Conservation (phyloP, 768 basidiomycete species). For the Leccinum incarnatum region DNA sequence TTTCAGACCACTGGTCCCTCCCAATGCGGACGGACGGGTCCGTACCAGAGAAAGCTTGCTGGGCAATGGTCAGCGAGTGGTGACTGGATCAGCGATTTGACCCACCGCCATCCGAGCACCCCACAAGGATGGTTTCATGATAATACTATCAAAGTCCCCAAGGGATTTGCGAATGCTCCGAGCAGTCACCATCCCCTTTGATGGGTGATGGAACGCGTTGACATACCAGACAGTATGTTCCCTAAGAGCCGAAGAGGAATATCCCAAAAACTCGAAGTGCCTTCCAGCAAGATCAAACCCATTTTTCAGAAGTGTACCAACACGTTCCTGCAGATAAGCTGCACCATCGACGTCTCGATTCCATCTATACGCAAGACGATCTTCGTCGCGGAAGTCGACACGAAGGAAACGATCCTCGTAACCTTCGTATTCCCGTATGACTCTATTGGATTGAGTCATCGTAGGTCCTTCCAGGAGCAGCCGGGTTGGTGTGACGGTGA, state of each 20-base stretch:
- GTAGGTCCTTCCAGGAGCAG: slow-evolving; percentile 76
- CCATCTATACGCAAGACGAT: slow-evolving; percentile 72
- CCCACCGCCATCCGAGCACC: slow-evolving; percentile 69
- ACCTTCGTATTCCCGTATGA: slow-evolving; percentile 64
- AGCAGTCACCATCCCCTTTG: slow-evolving; percentile 48
- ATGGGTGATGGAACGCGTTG: slow-evolving; percentile 52
- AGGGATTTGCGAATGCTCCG: slow-evolving; percentile 57
- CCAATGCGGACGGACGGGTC: slow-evolving; percentile 63
- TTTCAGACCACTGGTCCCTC: slow-evolving; percentile 57
- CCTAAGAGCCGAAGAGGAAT: slow-evolving; percentile 74
- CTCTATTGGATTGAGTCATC: slow-evolving; percentile 71
- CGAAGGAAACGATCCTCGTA: slow-evolving; percentile 72
- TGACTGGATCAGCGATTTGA: not conserved
- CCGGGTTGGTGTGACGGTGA: slow-evolving; percentile 74
- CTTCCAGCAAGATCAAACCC: slow-evolving; percentile 74
- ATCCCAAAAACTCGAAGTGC: slow-evolving; percentile 76
- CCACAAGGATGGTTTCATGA: slow-evolving; percentile 63
- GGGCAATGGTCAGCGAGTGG: slow-evolving; percentile 7
- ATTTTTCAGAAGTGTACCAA: slow-evolving; percentile 53
- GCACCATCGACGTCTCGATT: slow-evolving; percentile 60
- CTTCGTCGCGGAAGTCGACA: slow-evolving; percentile 84
- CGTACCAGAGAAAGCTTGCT: slow-evolving; percentile 81
- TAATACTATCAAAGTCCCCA: slow-evolving; percentile 40
- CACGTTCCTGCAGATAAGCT: slow-evolving; percentile 54
- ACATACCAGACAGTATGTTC: slow-evolving; percentile 86